phyloP scores from a whole-genome alignment of 257 asterid genomes.

The Solanum megistacrolobum region DNA sequence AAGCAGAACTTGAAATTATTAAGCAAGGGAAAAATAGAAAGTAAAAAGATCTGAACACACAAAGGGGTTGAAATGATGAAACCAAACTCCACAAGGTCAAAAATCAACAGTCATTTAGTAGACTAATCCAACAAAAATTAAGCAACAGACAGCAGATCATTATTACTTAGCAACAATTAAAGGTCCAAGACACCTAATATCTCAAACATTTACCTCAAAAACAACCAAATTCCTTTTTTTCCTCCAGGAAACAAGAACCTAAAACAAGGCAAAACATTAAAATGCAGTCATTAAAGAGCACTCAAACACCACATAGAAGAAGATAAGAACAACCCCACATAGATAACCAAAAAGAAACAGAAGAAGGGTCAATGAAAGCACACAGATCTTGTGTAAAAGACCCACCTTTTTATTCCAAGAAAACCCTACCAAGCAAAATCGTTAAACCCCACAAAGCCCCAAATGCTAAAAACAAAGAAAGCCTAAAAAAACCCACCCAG shows the following conservation, averaged over 20 bases:
- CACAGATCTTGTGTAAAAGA: constrained; percentile 63
- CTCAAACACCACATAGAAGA: constrained; percentile 30
- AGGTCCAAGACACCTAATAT: constrained; percentile 4
- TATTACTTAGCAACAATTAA: neutral
- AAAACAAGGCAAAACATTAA: constrained; percentile 6
- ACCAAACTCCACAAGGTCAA: neutral
- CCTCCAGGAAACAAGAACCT: neutral
- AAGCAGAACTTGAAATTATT: constrained; percentile 9
- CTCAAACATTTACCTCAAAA: constrained; percentile 4
- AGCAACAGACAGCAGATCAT: neutral
- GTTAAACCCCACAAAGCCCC: constrained; percentile 45
- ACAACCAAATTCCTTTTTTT: constrained; percentile 10
- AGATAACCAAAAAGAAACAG: constrained; percentile 20
- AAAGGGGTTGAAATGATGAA: neutral
- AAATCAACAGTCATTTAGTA: neutral
- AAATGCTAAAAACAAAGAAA: constrained; percentile 26
- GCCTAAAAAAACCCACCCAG: constrained; percentile 41
- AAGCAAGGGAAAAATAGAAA: neutral
- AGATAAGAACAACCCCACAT: constrained; percentile 36
- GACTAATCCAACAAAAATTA: neutral
- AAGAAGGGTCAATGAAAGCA: constrained; percentile 41
- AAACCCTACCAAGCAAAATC: constrained; percentile 53
- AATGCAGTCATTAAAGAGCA: constrained; percentile 35
- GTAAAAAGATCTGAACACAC: neutral
- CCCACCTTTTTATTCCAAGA: constrained; percentile 30